Evolutionary conservation across 2,329 filamentous ascomycete species (phyloP).

Genomic region (Fusarium sp.): DNA sequence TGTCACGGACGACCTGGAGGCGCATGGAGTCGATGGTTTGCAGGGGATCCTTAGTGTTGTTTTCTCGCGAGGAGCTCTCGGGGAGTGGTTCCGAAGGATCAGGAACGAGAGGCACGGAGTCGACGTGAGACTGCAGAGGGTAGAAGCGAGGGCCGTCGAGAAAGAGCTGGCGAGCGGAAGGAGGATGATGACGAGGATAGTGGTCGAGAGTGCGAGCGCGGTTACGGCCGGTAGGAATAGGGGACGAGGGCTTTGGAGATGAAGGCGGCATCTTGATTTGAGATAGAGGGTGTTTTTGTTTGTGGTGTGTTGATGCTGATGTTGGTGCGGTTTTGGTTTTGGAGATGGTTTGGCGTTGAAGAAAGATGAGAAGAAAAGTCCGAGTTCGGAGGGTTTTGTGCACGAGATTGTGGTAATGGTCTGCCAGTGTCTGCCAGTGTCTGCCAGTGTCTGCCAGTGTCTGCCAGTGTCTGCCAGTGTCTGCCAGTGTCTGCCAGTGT

Average conservation of each 20-base stretch:
- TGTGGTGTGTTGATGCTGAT: too few species aligned
- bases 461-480: not conserved
- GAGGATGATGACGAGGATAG: not conserved
- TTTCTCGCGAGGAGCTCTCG: too few species aligned
- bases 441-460: not conserved
- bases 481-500: not conserved
- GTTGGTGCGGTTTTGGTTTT: not conserved
- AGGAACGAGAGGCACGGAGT: not conserved
- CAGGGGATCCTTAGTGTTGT: not conserved
- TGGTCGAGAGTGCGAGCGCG: slow-evolving; percentile 7
- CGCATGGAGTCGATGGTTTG: slow-evolving; percentile 21
- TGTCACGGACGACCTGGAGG: slow-evolving; percentile 16
- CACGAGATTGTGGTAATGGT: not conserved
- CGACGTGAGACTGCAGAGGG: not conserved
- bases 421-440: not conserved
- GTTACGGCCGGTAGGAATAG: slow-evolving; percentile 1
- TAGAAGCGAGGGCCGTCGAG: not conserved
- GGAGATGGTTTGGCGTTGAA: not conserved
- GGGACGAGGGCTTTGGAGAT: not conserved
- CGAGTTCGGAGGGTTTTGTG: not conserved
- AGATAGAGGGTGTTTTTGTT: not conserved
- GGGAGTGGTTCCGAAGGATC: too few species aligned
- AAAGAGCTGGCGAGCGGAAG: not conserved
- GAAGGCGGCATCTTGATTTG: not conserved
- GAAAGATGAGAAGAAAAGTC: not conserved